Evolutionary conservation across 1,284 basidiomycete species (phyloP).

Genomic region (Irpex sp.): DNA sequence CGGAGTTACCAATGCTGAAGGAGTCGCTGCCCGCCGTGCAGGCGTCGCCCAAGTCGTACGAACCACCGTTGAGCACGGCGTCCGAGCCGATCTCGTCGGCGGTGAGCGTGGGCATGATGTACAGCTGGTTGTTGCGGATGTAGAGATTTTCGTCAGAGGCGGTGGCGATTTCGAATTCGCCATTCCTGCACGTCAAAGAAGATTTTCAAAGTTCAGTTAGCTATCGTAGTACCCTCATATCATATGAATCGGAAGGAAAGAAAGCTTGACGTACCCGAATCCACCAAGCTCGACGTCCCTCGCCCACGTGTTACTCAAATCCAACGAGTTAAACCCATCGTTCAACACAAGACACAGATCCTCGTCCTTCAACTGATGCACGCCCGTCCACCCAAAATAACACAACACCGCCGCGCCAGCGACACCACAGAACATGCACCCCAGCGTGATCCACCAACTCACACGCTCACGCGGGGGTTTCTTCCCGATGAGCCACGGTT

Average conservation of each 20-base stretch:
- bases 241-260: neutral
- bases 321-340: conserved; percentile 57
- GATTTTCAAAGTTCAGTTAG: neutral
- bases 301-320: conserved; percentile 50
- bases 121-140: conserved; percentile 64
- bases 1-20: neutral
- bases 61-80: conserved; percentile 58
- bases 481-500: conserved; percentile 58
- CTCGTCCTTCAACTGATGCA: conserved; percentile 30
- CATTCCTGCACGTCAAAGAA: conserved; percentile 43
- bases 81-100: conserved; percentile 54
- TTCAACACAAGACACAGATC: conserved; percentile 66
- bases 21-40: conserved; percentile 50
- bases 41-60: conserved; percentile 56
- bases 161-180: conserved; percentile 82
- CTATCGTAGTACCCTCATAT: neutral
- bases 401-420: conserved; percentile 43
- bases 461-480: conserved; percentile 44
- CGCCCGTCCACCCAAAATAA: conserved; percentile 43
- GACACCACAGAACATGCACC: conserved; percentile 41
- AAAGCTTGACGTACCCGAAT: conserved; percentile 49
- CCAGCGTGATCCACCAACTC: conserved; percentile 56
- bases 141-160: conserved; percentile 62
- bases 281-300: conserved; percentile 73
- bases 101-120: conserved; percentile 81